A percentile compares a stretch with the other conserved stretches of the same genome.
phyloP scores from a whole-genome alignment of 2,329 filamentous ascomycete species.

The Fusarium papillatum region DNA sequence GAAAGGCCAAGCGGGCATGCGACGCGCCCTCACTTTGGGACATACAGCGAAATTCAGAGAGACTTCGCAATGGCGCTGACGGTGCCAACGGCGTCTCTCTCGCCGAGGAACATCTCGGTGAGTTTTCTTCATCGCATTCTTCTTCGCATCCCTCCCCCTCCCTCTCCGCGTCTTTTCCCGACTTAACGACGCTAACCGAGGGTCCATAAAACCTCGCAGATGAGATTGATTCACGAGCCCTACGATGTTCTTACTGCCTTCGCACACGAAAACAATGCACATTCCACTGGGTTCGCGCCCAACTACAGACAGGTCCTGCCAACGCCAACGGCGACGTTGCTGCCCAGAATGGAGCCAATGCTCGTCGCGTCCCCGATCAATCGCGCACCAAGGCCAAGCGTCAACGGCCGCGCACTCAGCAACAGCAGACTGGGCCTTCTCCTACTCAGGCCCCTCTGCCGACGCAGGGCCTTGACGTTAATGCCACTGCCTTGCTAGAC shows the following conservation, averaged over 20 bases:
- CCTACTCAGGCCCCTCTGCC: constrained; percentile 41
- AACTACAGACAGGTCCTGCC: constrained; percentile 43
- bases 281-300: constrained; percentile 45
- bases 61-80: constrained; percentile 37
- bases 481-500: constrained; percentile 43
- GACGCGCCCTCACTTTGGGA: constrained; percentile 47
- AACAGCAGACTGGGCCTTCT: constrained; percentile 37
- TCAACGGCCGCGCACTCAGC: constrained; percentile 42
- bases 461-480: constrained; percentile 41
- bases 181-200: constrained; percentile 39
- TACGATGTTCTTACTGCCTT: constrained; percentile 46
- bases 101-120: constrained; percentile 45
- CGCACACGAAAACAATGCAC: constrained; percentile 46
- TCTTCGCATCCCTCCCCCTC: constrained; percentile 9
- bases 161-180: constrained; percentile 32
- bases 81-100: constrained; percentile 38
- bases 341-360: constrained; percentile 31
- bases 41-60: constrained; percentile 45
- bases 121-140: constrained; percentile 19
- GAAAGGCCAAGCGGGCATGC: constrained; percentile 46
- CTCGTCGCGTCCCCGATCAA: constrained; percentile 43
- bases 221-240: constrained; percentile 44
- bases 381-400: constrained; percentile 43
- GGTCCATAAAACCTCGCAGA: constrained; percentile 39
- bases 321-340: constrained; percentile 27